Base-by-base conservation (phyloP, 2,329 filamentous ascomycete genomes). In the Macrophomina phaseolina region DNA sequence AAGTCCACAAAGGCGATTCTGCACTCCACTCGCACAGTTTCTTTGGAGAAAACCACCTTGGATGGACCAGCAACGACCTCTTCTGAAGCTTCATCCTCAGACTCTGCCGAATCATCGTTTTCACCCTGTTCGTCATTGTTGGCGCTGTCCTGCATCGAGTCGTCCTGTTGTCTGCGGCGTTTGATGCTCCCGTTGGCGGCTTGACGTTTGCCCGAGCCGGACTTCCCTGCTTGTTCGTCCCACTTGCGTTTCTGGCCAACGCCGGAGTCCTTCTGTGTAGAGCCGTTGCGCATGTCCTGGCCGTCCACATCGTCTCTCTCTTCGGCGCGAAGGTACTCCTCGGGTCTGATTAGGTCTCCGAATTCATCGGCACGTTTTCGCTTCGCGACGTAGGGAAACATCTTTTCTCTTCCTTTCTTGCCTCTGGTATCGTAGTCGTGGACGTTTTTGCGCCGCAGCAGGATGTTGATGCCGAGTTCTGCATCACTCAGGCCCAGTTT, bases 181-280 rank as follows among this genome's bases (percentile, higher is more conserved):
- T 92, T 94, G 71, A 84, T 87, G 30, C 80, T 73, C 11, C 83
- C 83, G 51, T 81, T 80, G 18, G 81, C 79, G 45, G 73, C 71
- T 28, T 63, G 65, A 7, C 52, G 56, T 42, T 67, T 67, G 67
- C 76, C 71, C 40, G 78, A 80, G 53, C 77, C 71, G n/a, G 68
- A 79, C 56, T 77, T 79, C 36, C 74, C 75, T 58, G 73, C 75
- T 46, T 77, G 77, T 68, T 96, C 93, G 70, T 94, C 92, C 93
- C 94, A 98, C 78, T 93, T 96, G 68, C 95, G 88, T 80, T 99
- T 99, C 81, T 94, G 94, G 18, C 94, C 95, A 23, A 97, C 85
- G 11, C 78, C 74, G 51, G 80, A 76, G 67, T 81, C 78, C 66
- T 79, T 78, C 71, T 80, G 80, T 53, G 85, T 40, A 16, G 80